These are phyloP conservation scores for Auriscalpium vulgare DNA, from an alignment of 768 basidiomycete genomes.

Conservation along the genomic window DNA sequence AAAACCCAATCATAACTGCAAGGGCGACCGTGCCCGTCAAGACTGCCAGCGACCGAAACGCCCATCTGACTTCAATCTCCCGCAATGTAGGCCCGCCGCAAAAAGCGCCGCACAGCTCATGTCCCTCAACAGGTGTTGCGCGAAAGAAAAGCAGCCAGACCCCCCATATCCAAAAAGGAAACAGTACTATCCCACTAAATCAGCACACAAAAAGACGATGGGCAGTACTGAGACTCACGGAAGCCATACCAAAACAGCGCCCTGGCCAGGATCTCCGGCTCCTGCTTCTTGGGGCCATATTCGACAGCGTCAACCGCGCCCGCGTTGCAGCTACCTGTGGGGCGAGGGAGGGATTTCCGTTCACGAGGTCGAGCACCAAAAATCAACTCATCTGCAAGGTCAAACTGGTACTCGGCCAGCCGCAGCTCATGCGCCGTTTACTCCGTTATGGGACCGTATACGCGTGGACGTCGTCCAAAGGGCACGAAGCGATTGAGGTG, in stretches of 20 bases:
- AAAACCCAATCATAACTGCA: no score
- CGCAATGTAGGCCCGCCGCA: neutral
- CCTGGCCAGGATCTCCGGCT: neutral
- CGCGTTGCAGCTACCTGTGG: neutral
- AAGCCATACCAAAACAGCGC: neutral
- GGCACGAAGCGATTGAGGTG: neutral
- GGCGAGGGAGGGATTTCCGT: no score
- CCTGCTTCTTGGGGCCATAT: neutral
- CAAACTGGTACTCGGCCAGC: neutral
- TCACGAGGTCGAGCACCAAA: neutral
- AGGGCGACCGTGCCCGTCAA: neutral
- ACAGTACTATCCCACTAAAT: neutral
- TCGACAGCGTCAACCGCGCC: neutral
- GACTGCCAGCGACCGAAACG: neutral
- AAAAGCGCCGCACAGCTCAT: neutral
- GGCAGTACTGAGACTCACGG: neutral
- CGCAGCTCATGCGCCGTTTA: neutral
- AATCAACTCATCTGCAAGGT: neutral
- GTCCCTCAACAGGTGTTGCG: neutral
- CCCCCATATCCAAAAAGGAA: neutral
- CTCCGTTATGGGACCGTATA: neutral
- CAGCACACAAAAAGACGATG: neutral
- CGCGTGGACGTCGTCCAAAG: neutral
- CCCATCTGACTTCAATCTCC: neutral
- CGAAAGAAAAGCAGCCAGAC: neutral